phyloP scores from a whole-genome alignment of 2,329 filamentous ascomycete genomes.

The Neofusicoccum cordaticola region DNA sequence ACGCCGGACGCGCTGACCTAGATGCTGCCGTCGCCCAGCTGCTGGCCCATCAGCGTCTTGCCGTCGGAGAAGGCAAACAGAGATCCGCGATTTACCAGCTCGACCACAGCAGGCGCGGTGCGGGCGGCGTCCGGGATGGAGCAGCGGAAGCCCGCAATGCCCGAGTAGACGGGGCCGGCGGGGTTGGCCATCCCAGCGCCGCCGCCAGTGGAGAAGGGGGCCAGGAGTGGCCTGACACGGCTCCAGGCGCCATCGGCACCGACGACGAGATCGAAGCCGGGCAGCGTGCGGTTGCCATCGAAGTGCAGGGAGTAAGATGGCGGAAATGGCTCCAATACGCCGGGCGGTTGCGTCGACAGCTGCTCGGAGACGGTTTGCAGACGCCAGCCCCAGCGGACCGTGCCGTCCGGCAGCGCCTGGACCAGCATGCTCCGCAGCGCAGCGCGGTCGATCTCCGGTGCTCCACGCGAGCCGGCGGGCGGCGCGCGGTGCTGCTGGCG shows the following conservation, averaged over 20 bases:
- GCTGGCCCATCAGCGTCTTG: slow-evolving; percentile 29
- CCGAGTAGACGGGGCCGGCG: slow-evolving; percentile 35
- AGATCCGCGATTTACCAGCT: slow-evolving; percentile 35
- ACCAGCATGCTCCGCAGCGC: slow-evolving; percentile 26
- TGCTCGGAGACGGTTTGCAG: slow-evolving; percentile 16
- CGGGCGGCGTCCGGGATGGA: slow-evolving; percentile 28
- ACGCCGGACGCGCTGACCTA: slow-evolving; percentile 26
- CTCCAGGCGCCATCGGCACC: slow-evolving; percentile 47
- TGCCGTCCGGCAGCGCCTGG: slow-evolving; percentile 24
- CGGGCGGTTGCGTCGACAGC: too few relatives aligned
- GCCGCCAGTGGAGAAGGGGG: not conserved
- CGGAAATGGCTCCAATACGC: not conserved
- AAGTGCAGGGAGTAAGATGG: slow-evolving; percentile 24
- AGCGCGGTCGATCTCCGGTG: slow-evolving; percentile 27
- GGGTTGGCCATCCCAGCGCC: not conserved
- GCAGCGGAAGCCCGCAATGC: slow-evolving; percentile 34
- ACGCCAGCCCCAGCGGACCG: slow-evolving; percentile 25
- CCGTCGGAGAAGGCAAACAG: slow-evolving; percentile 31
- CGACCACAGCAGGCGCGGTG: slow-evolving; percentile 28
- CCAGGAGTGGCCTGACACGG: slow-evolving; percentile 35
- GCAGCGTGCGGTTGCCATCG: slow-evolving; percentile 25
- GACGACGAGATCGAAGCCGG: slow-evolving; percentile 42
- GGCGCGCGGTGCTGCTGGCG: not conserved
- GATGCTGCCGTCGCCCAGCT: slow-evolving; percentile 34
- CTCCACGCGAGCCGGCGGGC: not conserved